A percentile compares a stretch with the other conserved stretches of the same genome.
Evolutionary conservation across 1,284 basidiomycete genomes (phyloP).

Genomic region (Phlebopus sp.): DNA sequence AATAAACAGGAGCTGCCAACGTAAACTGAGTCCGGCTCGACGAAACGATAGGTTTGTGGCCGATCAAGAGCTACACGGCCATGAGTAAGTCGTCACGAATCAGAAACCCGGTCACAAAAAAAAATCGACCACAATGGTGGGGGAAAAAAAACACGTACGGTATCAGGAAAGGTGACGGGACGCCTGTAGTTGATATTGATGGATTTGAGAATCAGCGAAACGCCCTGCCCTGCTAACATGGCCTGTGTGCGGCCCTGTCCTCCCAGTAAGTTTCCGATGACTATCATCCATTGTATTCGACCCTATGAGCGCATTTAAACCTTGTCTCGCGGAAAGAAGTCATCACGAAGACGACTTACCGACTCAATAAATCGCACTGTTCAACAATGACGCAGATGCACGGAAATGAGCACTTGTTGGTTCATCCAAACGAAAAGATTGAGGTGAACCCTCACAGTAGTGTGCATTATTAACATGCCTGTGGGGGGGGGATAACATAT

Average conservation of each 20-base stretch:
- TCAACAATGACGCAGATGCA: not conserved
- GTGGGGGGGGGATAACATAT: not conserved
- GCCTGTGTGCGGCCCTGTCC: conserved; percentile 50
- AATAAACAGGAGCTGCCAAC: conserved; percentile 56
- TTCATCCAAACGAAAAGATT: not conserved
- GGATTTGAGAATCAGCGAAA: conserved; percentile 71
- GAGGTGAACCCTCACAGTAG: conserved; percentile 47
- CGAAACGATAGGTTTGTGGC: conserved; percentile 41
- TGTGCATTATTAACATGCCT: conserved; percentile 78
- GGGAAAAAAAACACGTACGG: conserved; percentile 41
- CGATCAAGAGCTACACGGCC: conserved; percentile 53
- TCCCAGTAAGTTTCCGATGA: conserved; percentile 55
- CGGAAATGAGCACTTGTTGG: not conserved
- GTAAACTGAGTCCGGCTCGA: conserved; percentile 44
- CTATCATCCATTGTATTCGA: conserved; percentile 62
- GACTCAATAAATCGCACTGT: conserved; percentile 68
- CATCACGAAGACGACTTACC: conserved; percentile 29
- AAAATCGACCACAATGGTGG: too few species aligned
- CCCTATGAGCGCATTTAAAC: conserved; percentile 35
- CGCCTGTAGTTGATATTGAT: conserved; percentile 61
- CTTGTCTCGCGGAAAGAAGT: too few species aligned
- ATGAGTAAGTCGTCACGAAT: not conserved
- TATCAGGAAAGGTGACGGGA: conserved; percentile 71
- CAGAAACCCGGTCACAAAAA: not conserved
- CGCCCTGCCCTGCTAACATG: conserved; percentile 58